Evolutionary conservation across 305 asterid genomes (phyloP), one percentile per base, ranked within the genome.

Genomic region (Rubia tinctorum): DNA sequence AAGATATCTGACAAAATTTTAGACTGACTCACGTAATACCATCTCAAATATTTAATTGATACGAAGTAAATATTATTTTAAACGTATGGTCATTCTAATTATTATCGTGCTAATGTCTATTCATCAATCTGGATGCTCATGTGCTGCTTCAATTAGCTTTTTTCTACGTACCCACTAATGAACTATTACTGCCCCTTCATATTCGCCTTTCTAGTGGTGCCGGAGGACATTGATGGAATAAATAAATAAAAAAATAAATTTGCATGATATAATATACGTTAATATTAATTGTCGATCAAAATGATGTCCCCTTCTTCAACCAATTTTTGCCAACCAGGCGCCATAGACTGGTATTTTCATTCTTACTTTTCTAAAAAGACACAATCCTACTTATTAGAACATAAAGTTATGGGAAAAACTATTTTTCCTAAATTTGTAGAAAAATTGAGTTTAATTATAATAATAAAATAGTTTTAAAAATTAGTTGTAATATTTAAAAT

Each of bases 271-370:
- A 18, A 10, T 40, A 43, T 45, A 45, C 55, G 5, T 40, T 4
- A 20, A 2, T 7, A 75, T 68, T 11, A 4, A 14, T 7, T 10
- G 34, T 17, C 42, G 40, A 23, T 66, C 43, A 2, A 13, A 47
- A 49, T 49, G 5, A 49, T 51, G 55, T 75, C 61, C 43, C 34
- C 43, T 25, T 44, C 42, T 44, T 59, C 60, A 68, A 68, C 73
- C 72, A 42, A 58, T 4, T 68, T 44, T 43, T 44, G 78, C 69
- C 73, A 60, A 67, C 43, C 56, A 43, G 30, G 3, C 55, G 2
- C 14, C 6, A 12, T 49, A 49, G n/a, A 49, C 34, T 30, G 34
- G 34, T 30, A 30, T 30, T 30, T 30, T 30, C 1, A 1, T 3
- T 30, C 3, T 30, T 30, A 1, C 3, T 30, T 30, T 30, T 30